Base-by-base conservation (phyloP, 2,329 filamentous ascomycete genomes). In the Penicillium sp. region DNA sequence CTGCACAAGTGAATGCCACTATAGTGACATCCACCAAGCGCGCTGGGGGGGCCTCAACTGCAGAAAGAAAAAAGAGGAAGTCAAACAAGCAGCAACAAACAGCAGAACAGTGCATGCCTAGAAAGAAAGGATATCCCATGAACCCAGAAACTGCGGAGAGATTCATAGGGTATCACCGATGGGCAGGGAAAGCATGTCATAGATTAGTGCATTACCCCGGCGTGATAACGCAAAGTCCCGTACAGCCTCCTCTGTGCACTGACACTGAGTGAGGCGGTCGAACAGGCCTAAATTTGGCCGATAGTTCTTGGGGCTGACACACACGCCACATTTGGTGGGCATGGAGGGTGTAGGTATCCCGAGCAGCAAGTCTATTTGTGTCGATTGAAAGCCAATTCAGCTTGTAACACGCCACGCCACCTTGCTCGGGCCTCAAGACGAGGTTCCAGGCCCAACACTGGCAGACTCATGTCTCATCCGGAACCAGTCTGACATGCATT, bases 1-100 rank as follows among this genome's bases (percentile, higher is more conserved):
- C 39, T n/a, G 49, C 22, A 43, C 22, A 48, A n/a, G 39, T 40
- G 10, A 43, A 48, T 43, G 45, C 34, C 48, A 43, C 45, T 48
- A 50, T 43, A 8, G 26, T 49, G 41, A 49, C 17, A 17, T 35
- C 45, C 49, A 41, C 41, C 49, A 17, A 45, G 37, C 19, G 45
- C 41, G 37, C 12, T 48, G 32, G 48, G 48, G 17, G 22, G 51
- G 15, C 35, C 39, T 44, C 29, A 12, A 48, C 40, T 40, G 35
- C 31, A 44, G 15, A 29, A 12, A 33, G 12, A 37, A n/a, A n/a
- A n/a, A n/a, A n/a, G n/a, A n/a, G n/a, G n/a, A n/a, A n/a, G n/a
- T n/a, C n/a, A n/a, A n/a, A n/a, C n/a, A n/a, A n/a, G n/a, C n/a
- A n/a, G n/a, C n/a, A n/a, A n/a, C n/a, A n/a, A n/a, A n/a, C 24